Conservation (phyloP, 2,329 filamentous ascomycete species). For the Ampelomyces quisqualis region DNA sequence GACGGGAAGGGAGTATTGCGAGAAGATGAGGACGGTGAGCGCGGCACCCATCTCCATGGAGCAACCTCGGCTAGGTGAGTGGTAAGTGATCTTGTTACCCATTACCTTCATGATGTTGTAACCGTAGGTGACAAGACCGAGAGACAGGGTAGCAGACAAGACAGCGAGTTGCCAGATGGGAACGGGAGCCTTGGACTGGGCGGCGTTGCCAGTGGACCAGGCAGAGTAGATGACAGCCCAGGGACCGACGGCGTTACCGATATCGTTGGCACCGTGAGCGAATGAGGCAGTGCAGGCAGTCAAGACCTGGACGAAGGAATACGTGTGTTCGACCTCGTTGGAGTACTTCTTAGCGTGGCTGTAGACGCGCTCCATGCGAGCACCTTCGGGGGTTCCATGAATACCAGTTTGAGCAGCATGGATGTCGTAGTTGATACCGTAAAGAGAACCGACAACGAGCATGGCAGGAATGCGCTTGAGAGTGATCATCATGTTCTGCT, state of each 20-base stretch:
- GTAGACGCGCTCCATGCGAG: slow-evolving; percentile 70
- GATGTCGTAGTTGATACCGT: slow-evolving; percentile 80
- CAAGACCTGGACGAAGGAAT: slow-evolving; percentile 56
- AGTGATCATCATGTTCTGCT: slow-evolving; percentile 65
- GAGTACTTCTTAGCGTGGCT: slow-evolving; percentile 43
- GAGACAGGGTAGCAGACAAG: slow-evolving; percentile 61
- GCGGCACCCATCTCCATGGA: slow-evolving; percentile 81
- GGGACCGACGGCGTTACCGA: slow-evolving; percentile 42
- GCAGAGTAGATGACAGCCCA: slow-evolving; percentile 43
- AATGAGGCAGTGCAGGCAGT: slow-evolving; percentile 47
- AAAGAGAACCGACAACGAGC: slow-evolving; percentile 63
- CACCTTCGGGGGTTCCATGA: slow-evolving; percentile 69
- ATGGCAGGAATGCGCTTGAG: slow-evolving; percentile 68
- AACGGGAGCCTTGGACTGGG: slow-evolving; percentile 63
- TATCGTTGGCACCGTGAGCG: slow-evolving; percentile 71
- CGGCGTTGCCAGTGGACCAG: slow-evolving; percentile 61
- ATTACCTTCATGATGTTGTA: slow-evolving; percentile 88
- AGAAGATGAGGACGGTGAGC: slow-evolving; percentile 74
- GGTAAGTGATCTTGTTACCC: slow-evolving; percentile 78
- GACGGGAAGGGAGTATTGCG: slow-evolving; percentile 72
- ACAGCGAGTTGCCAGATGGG: slow-evolving; percentile 77
- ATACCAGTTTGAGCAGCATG: slow-evolving; percentile 73
- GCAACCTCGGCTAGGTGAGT: slow-evolving; percentile 59
- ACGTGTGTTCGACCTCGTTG: slow-evolving; percentile 43
- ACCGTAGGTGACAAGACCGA: slow-evolving; percentile 70